Evolutionary conservation across 2,329 filamentous ascomycete species (phyloP).

Genomic region (Xylaria sp.): DNA sequence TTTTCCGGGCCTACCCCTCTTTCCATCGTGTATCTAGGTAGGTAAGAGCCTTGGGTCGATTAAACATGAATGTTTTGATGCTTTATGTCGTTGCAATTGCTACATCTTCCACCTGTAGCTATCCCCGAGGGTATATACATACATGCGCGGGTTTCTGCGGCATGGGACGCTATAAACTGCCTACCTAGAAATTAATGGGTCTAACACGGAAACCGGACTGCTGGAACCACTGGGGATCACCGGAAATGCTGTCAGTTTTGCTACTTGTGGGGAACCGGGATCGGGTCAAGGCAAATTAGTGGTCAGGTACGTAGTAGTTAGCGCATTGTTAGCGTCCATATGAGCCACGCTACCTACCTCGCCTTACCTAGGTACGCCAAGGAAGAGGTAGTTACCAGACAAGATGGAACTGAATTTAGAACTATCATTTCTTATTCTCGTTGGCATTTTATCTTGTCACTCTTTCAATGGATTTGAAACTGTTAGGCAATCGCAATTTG

Average conservation of each 20-base stretch:
- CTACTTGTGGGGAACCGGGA: background rate
- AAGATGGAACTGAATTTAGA: no score
- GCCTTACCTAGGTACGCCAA: no score
- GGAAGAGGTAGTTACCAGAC: no score
- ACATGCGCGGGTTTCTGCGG: background rate
- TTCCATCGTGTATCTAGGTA: background rate
- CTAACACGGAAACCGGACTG: slow-evolving; percentile 1
- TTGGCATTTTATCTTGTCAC: background rate
- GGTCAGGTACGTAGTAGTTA: no score
- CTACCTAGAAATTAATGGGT: background rate
- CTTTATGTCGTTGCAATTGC: background rate
- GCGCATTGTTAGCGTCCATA: no score
- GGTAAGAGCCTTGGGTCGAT: background rate
- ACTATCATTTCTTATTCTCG: background rate
- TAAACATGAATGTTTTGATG: no score
- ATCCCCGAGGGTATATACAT: background rate
- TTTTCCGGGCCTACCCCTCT: background rate
- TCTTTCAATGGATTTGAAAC: background rate
- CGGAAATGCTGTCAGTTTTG: background rate
- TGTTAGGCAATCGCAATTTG: background rate
- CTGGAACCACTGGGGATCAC: background rate
- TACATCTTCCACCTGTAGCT: background rate
- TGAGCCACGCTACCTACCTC: no score
- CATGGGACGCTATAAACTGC: background rate
- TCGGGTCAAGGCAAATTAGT: background rate